Evolutionary conservation across 176 grass and related monocot species (phyloP).

Genomic region (Ananas comosus): DNA sequence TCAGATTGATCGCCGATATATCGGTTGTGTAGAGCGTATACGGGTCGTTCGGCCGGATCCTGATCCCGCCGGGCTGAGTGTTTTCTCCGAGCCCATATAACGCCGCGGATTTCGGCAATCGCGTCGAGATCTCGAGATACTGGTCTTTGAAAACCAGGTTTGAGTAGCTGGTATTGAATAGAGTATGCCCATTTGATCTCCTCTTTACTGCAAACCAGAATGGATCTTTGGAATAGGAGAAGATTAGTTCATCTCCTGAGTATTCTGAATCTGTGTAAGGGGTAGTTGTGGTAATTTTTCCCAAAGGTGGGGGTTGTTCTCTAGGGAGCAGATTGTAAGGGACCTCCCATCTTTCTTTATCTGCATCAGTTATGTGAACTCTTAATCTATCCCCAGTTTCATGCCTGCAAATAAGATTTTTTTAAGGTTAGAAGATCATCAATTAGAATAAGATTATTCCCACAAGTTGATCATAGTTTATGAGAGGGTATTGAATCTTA

Average conservation of each 20-base stretch:
- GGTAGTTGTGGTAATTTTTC: background rate
- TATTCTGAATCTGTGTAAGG: slow-evolving; percentile 43
- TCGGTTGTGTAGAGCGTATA: slow-evolving; percentile 89
- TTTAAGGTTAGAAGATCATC: too few relatives aligned
- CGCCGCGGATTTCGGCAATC: slow-evolving; percentile 43
- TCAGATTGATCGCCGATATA: slow-evolving; percentile 69
- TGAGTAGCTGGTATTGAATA: slow-evolving; percentile 65
- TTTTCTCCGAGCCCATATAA: slow-evolving; percentile 89
- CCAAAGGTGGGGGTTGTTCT: slow-evolving; percentile 30
- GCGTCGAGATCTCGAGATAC: slow-evolving; percentile 70
- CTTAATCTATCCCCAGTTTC: slow-evolving; percentile 62
- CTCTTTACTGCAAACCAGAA: slow-evolving; percentile 67
- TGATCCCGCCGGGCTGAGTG: slow-evolving; percentile 72
- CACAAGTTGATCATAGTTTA: too few relatives aligned
- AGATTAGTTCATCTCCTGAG: slow-evolving; percentile 50
- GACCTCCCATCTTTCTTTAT: slow-evolving; percentile 78
- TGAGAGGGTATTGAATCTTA: too few relatives aligned
- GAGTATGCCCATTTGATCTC: slow-evolving; percentile 39
- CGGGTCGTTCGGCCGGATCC: slow-evolving; percentile 65
- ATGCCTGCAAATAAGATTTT: slow-evolving; percentile 35
- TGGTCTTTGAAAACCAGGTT: slow-evolving; percentile 89
- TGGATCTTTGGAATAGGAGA: slow-evolving; percentile 53
- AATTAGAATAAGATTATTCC: too few relatives aligned
- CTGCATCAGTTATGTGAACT: slow-evolving; percentile 82
- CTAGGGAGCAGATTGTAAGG: slow-evolving; percentile 77